Evolutionary conservation across 208 protist genomes (phyloP).

Genomic region (Spironucleus salmonicida): DNA sequence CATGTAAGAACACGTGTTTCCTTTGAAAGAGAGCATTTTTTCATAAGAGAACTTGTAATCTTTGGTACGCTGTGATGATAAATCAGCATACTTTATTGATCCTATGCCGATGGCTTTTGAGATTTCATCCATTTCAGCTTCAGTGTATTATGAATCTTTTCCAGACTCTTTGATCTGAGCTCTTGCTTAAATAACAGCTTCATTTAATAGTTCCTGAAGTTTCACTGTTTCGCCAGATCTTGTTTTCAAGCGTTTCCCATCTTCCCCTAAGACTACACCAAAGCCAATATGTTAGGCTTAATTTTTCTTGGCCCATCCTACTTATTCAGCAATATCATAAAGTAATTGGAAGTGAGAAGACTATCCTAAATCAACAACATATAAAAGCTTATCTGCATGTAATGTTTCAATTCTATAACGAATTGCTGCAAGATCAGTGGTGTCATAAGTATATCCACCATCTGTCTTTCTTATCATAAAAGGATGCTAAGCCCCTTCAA

Average conservation of each 20-base stretch:
- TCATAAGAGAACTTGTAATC: constrained; percentile 84
- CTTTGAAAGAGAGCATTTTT: constrained; percentile 75
- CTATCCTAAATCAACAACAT: constrained; percentile 81
- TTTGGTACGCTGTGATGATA: constrained; percentile 61
- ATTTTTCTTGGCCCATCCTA: constrained; percentile 17
- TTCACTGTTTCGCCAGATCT: constrained; percentile 73
- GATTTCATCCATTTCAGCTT: constrained; percentile 56
- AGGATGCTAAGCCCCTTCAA: constrained; percentile 54
- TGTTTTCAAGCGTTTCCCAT: constrained; percentile 72
- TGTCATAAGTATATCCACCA: constrained; percentile 76
- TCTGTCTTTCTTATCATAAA: constrained; percentile 78
- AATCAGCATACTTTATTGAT: constrained; percentile 86
- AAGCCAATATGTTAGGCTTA: constrained; percentile 70
- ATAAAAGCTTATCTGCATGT: constrained; percentile 66
- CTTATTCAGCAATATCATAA: constrained; percentile 53
- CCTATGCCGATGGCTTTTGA: constrained; percentile 69
- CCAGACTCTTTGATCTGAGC: constrained; percentile 42
- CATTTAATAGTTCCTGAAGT: constrained; percentile 78
- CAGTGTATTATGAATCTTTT: neutral
- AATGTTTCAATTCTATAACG: constrained; percentile 55
- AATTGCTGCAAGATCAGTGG: constrained; percentile 67
- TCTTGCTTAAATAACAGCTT: constrained; percentile 59
- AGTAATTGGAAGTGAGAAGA: constrained; percentile 71
- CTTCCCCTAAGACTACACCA: constrained; percentile 62
- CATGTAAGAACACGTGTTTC: constrained; percentile 85